Evolutionary conservation across 139 green algal genomes (phyloP).

Genomic region (Picochlorum sp.): DNA sequence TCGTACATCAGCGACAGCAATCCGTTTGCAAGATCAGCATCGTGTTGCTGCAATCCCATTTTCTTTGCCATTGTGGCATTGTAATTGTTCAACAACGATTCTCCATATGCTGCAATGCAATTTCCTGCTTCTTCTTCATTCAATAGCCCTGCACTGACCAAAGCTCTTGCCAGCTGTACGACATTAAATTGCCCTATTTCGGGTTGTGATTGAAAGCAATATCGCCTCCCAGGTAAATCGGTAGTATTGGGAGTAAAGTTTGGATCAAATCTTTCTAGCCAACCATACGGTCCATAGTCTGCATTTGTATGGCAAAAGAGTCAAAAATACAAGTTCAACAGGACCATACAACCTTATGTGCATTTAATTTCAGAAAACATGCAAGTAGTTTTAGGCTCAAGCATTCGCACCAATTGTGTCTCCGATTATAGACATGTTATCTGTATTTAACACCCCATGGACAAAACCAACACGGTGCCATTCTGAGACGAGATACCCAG

Average conservation of each 20-base stretch:
- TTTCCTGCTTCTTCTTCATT: conserved; percentile 39
- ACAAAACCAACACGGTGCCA: conserved; percentile 86
- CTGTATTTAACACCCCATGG: conserved; percentile 93
- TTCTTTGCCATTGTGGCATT: conserved; percentile 49
- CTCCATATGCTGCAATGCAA: conserved; percentile 33
- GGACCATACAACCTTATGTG: background rate
- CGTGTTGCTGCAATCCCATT: conserved; percentile 55
- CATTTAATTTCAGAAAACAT: background rate
- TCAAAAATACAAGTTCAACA: conserved; percentile 3
- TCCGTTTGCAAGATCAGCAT: conserved; percentile 28
- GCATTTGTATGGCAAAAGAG: no score
- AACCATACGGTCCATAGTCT: conserved; percentile 59
- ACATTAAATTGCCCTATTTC: conserved; percentile 57
- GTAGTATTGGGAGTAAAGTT: conserved; percentile 90
- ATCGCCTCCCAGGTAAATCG: conserved; percentile 44
- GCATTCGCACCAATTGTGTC: conserved; percentile 60
- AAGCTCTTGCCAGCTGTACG: conserved; percentile 50
- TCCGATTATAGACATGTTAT: conserved; percentile 88
- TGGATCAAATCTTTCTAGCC: conserved; percentile 83
- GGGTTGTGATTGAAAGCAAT: conserved; percentile 50
- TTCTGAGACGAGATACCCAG: conserved; percentile 56
- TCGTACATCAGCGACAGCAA: conserved; percentile 55
- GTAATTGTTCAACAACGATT: conserved; percentile 23
- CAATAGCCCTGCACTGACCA: conserved; percentile 39
- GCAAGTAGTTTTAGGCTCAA: background rate